Percentiles rank a stretch among this genome's conserved stretches.
phyloP scores from a whole-genome alignment of 441 rosid species.

The Pelargonium cotyledonis region DNA sequence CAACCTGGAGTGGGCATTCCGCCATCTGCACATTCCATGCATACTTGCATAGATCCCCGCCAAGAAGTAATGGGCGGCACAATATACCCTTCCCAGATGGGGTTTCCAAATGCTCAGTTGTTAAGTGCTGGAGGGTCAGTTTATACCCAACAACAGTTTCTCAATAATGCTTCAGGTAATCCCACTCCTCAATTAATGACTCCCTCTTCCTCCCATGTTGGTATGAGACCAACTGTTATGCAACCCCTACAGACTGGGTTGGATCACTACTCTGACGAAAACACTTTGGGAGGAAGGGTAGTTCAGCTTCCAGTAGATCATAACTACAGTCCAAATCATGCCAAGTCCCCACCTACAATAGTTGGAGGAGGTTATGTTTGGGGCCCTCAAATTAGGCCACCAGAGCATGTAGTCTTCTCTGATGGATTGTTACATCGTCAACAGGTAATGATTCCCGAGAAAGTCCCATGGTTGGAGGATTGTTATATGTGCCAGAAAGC shows the following conservation, averaged over 20 bases:
- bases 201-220: slow-evolving; percentile 34
- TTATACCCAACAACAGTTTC: slow-evolving; percentile 33
- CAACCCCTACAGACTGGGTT: slow-evolving; percentile 34
- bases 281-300: slow-evolving; percentile 32
- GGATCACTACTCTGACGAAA: slow-evolving; percentile 37
- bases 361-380: slow-evolving; percentile 49
- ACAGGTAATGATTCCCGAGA: slow-evolving; percentile 32
- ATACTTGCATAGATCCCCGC: slow-evolving; percentile 35
- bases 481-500: slow-evolving; percentile 57
- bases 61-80: slow-evolving; percentile 30
- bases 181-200: slow-evolving; percentile 37
- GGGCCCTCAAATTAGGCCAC: slow-evolving; percentile 32
- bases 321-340: slow-evolving; percentile 34
- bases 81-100: slow-evolving; percentile 38
- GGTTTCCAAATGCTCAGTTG: slow-evolving; percentile 35
- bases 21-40: slow-evolving; percentile 24
- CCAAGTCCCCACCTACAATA: slow-evolving; percentile 27
- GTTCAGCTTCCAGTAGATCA: slow-evolving; percentile 48
- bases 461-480: slow-evolving; percentile 38
- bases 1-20: slow-evolving; percentile 29
- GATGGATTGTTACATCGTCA: slow-evolving; percentile 40
- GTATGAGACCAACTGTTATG: slow-evolving; percentile 38
- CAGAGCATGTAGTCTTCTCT: slow-evolving; percentile 38
- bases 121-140: slow-evolving; percentile 29
- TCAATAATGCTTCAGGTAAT: slow-evolving; percentile 24